These are phyloP conservation scores for Lachancea lanzarotensis DNA, from an alignment of 805 yeast species.

Conservation along the genomic window DNA sequence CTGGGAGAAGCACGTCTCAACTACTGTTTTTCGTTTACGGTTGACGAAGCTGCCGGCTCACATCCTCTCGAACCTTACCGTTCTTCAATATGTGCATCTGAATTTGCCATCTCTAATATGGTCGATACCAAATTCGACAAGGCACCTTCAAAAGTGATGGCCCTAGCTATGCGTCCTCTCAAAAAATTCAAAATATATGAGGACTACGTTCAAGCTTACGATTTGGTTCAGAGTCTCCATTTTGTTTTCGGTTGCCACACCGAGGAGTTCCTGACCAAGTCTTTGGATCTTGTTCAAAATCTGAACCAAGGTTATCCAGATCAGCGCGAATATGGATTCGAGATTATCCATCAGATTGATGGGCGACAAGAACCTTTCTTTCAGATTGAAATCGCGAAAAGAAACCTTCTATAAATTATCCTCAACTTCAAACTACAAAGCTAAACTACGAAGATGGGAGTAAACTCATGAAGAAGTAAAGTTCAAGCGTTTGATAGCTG, in stretches of 20 bases:
- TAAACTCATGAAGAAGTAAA: too few species aligned
- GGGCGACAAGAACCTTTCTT: constrained; percentile 4
- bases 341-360: constrained; percentile 1
- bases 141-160: neutral
- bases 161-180: neutral
- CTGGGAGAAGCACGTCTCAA: constrained; percentile 1
- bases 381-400: neutral
- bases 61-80: neutral
- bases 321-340: neutral
- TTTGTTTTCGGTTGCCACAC: constrained; percentile 1
- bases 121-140: neutral
- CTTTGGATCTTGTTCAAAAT: neutral
- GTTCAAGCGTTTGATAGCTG: too few species aligned
- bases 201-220: neutral
- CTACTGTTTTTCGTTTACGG: constrained; percentile 3
- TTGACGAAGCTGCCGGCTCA: neutral
- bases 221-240: neutral
- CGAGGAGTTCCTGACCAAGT: constrained; percentile 4
- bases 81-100: constrained; percentile 1
- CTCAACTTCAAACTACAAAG: neutral
- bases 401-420: neutral
- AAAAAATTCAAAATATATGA: neutral
- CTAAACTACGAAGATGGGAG: too few species aligned
- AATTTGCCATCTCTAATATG: neutral
- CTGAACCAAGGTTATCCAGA: neutral